phyloP scores from a whole-genome alignment of 2,329 filamentous ascomycete species.

The Curvularia eragrostidis region DNA sequence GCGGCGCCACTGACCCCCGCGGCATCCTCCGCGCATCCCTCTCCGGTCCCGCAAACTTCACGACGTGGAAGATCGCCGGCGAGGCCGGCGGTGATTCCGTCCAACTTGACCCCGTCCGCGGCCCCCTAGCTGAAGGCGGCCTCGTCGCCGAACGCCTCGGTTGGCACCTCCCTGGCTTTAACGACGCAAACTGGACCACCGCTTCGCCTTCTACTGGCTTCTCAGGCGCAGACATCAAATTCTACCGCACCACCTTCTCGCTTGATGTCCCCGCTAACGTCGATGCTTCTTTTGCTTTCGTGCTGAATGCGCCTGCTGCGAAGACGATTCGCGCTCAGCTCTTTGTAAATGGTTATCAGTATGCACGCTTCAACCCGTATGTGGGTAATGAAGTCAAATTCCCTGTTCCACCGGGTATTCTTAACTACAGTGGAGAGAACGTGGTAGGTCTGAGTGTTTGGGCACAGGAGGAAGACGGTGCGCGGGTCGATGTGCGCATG shows the following conservation, averaged over 20 bases:
- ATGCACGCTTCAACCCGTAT: conserved; percentile 65
- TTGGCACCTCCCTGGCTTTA: conserved; percentile 65
- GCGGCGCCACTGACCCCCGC: conserved; percentile 56
- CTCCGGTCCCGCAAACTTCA: conserved; percentile 52
- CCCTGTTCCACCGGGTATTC: conserved; percentile 65
- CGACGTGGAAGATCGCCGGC: conserved; percentile 65
- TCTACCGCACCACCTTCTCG: conserved; percentile 62
- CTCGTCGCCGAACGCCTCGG: conserved; percentile 65
- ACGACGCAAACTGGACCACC: conserved; percentile 55
- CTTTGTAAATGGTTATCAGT: conserved; percentile 71
- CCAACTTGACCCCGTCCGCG: conserved; percentile 63
- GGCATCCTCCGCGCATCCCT: conserved; percentile 63
- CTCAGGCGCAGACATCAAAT: conserved; percentile 59
- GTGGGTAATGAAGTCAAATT: conserved; percentile 68
- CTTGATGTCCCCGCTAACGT: conserved; percentile 60
- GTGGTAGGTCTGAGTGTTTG: conserved; percentile 65
- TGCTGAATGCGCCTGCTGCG: conserved; percentile 56
- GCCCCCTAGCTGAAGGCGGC: conserved; percentile 64
- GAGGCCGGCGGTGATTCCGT: conserved; percentile 59
- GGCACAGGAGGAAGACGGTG: conserved; percentile 63
- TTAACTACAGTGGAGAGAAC: conserved; percentile 66
- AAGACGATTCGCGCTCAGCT: conserved; percentile 61
- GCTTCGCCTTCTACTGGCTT: conserved; percentile 52
- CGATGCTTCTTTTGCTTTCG: conserved; percentile 65
- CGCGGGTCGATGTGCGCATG: conserved; percentile 59